Conservation (phyloP, 2,329 filamentous ascomycete genomes). For the Aureobasidium sp. region DNA sequence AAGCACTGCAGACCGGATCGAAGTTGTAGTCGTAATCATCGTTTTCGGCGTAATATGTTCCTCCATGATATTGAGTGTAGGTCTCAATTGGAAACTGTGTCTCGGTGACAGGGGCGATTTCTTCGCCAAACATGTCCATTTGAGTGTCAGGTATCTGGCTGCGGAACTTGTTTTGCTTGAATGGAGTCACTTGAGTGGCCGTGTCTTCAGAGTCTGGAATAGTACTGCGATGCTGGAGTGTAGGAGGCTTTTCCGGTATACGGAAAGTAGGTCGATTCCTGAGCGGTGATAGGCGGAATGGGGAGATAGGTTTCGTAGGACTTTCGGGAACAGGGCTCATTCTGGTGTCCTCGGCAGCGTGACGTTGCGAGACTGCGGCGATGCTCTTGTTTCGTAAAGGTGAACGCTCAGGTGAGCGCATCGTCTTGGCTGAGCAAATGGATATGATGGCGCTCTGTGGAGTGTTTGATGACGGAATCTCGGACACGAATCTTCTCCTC, state of each 20-base stretch:
- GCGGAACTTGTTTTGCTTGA: not conserved
- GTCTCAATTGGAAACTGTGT: not conserved
- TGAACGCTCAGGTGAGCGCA: conserved; percentile 16
- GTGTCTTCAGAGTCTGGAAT: conserved; percentile 13
- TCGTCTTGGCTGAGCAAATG: conserved; percentile 13
- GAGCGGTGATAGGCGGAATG: conserved; percentile 5
- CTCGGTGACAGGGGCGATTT: not conserved
- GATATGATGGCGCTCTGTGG: conserved; percentile 21
- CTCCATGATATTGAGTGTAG: not conserved
- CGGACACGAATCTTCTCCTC: conserved; percentile 4
- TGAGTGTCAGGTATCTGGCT: conserved; percentile 17
- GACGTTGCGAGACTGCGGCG: conserved; percentile 2
- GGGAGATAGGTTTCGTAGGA: not conserved
- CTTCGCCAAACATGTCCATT: conserved; percentile 13
- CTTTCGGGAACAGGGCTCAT: conserved; percentile 9
- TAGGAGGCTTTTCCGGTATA: not conserved
- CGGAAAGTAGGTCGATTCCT: not conserved
- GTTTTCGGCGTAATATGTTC: conserved; percentile 1
- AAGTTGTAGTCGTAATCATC: conserved; percentile 11
- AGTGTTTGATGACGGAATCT: conserved; percentile 25
- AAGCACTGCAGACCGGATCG: conserved; percentile 18
- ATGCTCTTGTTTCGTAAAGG: conserved; percentile 20
- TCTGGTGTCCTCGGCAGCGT: not conserved
- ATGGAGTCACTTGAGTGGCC: not conserved
- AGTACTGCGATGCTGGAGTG: conserved; percentile 3